Evolutionary conservation across 805 yeast species (phyloP).

Genomic region (Suhomyces prunicola): DNA sequence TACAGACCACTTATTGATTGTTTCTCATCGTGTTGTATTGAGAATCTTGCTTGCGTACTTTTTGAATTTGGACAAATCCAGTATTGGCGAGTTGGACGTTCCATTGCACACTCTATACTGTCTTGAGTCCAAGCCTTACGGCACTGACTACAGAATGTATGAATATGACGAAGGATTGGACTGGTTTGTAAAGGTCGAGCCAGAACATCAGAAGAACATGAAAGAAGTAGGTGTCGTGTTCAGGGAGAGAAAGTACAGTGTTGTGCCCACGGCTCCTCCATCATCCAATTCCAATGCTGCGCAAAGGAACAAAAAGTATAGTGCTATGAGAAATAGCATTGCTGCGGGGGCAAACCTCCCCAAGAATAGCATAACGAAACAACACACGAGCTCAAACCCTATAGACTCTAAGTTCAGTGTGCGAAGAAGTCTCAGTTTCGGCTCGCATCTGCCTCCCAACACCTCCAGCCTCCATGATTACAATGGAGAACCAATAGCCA

Average conservation of each 20-base stretch:
- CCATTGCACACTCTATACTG: conserved; percentile 90
- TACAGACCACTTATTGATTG: conserved; percentile 76
- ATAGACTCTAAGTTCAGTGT: conserved; percentile 17
- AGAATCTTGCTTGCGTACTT: conserved; percentile 86
- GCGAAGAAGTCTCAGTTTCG: conserved; percentile 23
- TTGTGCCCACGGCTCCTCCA: conserved; percentile 74
- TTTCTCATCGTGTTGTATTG: conserved; percentile 89
- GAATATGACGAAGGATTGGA: conserved; percentile 78
- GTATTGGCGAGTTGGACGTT: conserved; percentile 86
- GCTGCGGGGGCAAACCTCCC: background rate
- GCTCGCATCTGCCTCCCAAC: conserved; percentile 5
- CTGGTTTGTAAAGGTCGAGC: conserved; percentile 69
- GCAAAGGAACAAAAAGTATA: conserved; percentile 3
- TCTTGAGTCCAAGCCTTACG: conserved; percentile 90
- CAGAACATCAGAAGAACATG: conserved; percentile 55
- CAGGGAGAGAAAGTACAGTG: conserved; percentile 66
- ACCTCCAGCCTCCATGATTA: background rate
- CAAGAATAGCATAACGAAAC: background rate
- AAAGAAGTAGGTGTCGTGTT: conserved; percentile 69
- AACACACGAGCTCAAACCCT: background rate
- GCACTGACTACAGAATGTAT: conserved; percentile 88
- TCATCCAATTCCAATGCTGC: conserved; percentile 14
- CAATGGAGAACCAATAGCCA: background rate
- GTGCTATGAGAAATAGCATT: conserved; percentile 1
- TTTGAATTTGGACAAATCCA: conserved; percentile 72